Base-by-base conservation (phyloP, 495 filamentous ascomycete species). In the Cercophora samala region DNA sequence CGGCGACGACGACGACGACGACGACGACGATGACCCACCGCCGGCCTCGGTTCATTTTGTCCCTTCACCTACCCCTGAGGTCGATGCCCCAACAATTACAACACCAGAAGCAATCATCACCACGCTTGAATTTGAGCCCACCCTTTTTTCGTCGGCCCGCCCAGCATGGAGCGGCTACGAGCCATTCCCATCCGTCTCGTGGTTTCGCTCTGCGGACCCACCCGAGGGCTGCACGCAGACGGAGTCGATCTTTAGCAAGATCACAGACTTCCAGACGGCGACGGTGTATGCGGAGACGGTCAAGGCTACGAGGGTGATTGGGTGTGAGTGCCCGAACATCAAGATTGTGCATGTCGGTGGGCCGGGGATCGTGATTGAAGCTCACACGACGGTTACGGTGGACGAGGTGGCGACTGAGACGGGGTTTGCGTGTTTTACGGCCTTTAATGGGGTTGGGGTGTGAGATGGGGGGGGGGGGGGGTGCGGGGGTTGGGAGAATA, bases 171-270 rank as follows among this genome's bases (percentile, higher is more conserved):
- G 0, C 37, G 37, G 37, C 37, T 46, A 46, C 37, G 11, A 22
- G 22, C 53, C 22, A 18, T 60, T 25, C 18, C 58, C 58, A 24
- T 13, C 8, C 22, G 29, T 60, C 5, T 60, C 58, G 22, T 60
- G 58, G 58, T 60, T 29, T 22, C 58, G 25, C 17, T 24, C 22
- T 21, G 58, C 56, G 25, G 25, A 22, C 13, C 18, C 37, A 2
- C 5, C 24, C 24, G n/a, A 6, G 8, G 68, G 60, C 19, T 70
- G 68, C 64, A 70, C 68, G 18, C 64, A 70, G 56, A 67, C 64
- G 6, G 32, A 67, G 29, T 11, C 54, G 26, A 64, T 42, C 19
- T 37, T 65, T 17, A 52, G 32, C 15, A 67, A 59, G 26, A 62
- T 67, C 3, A 64, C 29, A n/a, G 51, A 62, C 18, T 46, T 62